Evolutionary conservation across 2,329 filamentous ascomycete genomes (phyloP), one percentile per base, ranked within the genome.

Genomic region (Lasiodiplodia sp.): DNA sequence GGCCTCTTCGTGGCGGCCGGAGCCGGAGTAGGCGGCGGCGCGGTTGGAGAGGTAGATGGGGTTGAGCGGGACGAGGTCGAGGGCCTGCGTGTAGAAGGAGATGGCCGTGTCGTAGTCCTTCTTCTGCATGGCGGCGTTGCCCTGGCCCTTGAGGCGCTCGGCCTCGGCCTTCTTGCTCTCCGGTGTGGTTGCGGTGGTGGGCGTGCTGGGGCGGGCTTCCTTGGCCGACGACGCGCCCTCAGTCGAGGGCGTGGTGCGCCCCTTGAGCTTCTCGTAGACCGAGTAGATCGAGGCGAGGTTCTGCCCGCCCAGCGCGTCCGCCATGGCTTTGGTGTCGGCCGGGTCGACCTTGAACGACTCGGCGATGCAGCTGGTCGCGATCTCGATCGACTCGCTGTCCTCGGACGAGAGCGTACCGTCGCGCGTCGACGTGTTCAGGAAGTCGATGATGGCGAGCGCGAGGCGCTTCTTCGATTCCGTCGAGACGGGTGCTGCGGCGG

Each of bases 41-140:
- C 96, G 93, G 88, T 99, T 99, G 71, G 93, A 97, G 51, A 99
- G 91, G 86, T 96, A 99, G 81, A 99, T 96, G 49, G 94, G 92
- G 83, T 99, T 98, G 72, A 88, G 85, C 1, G 96, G 93, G 73
- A 92, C 83, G 66, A 97, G 85, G 68, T 88, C 86, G 31, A 99
- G 89, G 4, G 96, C 96, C 80, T 95, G 87, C 31, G 92, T 93
- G 86, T 99, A 99, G 73, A 92, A 85, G 74, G 93, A 90, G 78
- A 98, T 93, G 71, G 96, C 96, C 52, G 84, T 77, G 56, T 85
- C 76, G 84, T 97, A 97, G 81, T 98, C 93, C 84, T 97, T 97
- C 79, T 91, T 88, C 69, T 93, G 91, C 94, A 99, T 98, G 70
- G 95, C 93, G 66, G 93, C 90, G 83, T 99, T 99, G 74, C 96